A percentile compares a stretch with the other conserved stretches of the same genome.
These are phyloP conservation scores for Magnolia changhungtana DNA, from an alignment of 164 flowering plant genomes.

Conservation along the genomic window DNA sequence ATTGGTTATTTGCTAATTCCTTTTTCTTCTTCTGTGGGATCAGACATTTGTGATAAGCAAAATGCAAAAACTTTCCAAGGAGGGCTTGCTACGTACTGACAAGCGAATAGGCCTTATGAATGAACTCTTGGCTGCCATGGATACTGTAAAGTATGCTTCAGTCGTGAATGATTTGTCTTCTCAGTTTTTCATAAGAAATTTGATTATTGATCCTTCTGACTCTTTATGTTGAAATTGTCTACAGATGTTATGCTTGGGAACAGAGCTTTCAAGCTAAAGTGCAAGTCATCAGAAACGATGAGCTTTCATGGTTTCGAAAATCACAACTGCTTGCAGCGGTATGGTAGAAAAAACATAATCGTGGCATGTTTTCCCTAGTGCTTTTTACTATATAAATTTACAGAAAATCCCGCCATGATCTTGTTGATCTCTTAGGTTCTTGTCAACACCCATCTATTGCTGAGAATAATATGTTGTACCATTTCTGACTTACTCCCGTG, in stretches of 20 bases:
- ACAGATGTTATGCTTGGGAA: constrained; percentile 99
- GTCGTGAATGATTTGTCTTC: neutral
- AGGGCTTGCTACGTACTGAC: constrained; percentile 95
- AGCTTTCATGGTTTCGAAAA: constrained; percentile 88
- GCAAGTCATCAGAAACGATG: constrained; percentile 63
- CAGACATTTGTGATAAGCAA: constrained; percentile 84
- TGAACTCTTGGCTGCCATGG: constrained; percentile 98
- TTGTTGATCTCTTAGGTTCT: neutral
- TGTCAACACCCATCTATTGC: neutral
- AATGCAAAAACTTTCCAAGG: constrained; percentile 83
- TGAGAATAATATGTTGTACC: neutral
- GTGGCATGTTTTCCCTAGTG: neutral
- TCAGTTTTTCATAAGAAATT: neutral
- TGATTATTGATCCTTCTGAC: constrained; percentile 5
- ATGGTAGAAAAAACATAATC: constrained; percentile 12
- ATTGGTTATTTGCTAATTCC: neutral
- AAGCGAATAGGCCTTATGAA: constrained; percentile 97
- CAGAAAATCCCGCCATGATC: neutral
- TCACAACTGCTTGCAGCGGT: constrained; percentile 82
- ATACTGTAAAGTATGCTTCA: constrained; percentile 81
- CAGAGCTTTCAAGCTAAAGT: constrained; percentile 82
- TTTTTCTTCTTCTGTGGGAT: constrained; percentile 10
- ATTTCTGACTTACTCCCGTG: constrained; percentile 1
- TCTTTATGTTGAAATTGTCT: constrained; percentile 14
- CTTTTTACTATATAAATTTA: neutral